phyloP scores from a whole-genome alignment of 1,139 yeast genomes.

The Candida pseudoviswanathii region DNA sequence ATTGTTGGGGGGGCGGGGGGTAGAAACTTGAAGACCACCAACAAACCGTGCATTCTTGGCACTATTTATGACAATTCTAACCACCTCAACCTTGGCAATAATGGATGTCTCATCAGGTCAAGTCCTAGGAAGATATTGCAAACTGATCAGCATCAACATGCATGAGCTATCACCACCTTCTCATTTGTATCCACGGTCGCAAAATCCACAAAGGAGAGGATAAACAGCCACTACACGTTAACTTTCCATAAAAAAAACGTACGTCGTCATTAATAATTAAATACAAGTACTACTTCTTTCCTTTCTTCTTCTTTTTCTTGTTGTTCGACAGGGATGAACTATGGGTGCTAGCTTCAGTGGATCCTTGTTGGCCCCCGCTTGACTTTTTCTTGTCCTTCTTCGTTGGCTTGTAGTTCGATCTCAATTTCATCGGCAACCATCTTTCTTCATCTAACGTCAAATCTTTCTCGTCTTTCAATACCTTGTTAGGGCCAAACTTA shows the following conservation, averaged over 20 bases:
- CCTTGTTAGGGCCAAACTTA: slow-evolving; percentile 41
- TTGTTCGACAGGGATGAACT: slow-evolving; percentile 25
- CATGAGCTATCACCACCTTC: too few relatives aligned
- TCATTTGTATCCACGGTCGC: too few relatives aligned
- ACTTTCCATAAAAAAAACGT: too few relatives aligned
- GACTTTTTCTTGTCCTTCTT: slow-evolving; percentile 61
- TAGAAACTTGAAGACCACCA: too few relatives aligned
- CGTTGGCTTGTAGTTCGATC: slow-evolving; percentile 81
- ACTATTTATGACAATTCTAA: too few relatives aligned
- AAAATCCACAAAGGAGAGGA: too few relatives aligned
- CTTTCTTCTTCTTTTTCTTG: slow-evolving; percentile 56
- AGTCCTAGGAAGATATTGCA: neutral
- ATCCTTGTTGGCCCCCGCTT: slow-evolving; percentile 71
- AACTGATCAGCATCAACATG: neutral
- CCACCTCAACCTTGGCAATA: too few relatives aligned
- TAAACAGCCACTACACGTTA: too few relatives aligned
- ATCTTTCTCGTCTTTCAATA: slow-evolving; percentile 33
- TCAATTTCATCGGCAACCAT: slow-evolving; percentile 87
- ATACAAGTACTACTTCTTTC: slow-evolving; percentile 32
- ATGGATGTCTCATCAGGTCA: too few relatives aligned
- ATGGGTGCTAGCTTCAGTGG: slow-evolving; percentile 42
- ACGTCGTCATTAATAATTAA: neutral
- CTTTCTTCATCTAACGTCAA: slow-evolving; percentile 58
- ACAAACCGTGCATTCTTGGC: too few relatives aligned
- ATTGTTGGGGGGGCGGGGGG: too few relatives aligned